Base-by-base conservation (phyloP, 1,139 yeast species). In the Hansenula sp. region DNA sequence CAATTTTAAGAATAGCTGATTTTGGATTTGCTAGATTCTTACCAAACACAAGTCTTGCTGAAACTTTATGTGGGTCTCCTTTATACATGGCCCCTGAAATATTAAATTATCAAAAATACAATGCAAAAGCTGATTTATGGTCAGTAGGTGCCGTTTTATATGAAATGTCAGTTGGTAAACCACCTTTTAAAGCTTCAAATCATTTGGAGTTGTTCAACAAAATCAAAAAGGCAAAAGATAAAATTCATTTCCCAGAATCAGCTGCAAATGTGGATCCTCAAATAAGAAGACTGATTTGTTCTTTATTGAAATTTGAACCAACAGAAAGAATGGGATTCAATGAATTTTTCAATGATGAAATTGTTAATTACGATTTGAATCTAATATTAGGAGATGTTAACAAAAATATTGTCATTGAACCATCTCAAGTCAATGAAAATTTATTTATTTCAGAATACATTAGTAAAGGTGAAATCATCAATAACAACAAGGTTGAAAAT, bases 11-110 rank as follows among this genome's bases (percentile, higher is more conserved):
- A 60, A 82, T 92, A 45, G 98, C 98, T 16, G 98, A 92, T 65
- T 92, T 92, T 64, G 98, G 98, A 1, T 94, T 92, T 67, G 98
- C 98, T 6, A 73, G 98, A 47, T 86, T 89, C 57, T 70, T 92
- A 50, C 97, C 97, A 10, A 81, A 86, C 36, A 85, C 96, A 1
- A 82, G 96, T 3, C 73, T 94, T 76, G 97, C 98, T 1, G 98
- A 92, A 61, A 92, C 98, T 3, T 69, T 92, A 48, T 92, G 98
- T 69, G 98, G 98, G 1, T 87, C 96, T 11, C 98, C 98, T 1
- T 67, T 92, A 36, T 92, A 94, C 62, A 92, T 92, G 98, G 98
- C 98, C 0, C 98, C 98, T 0, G 98, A 92, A 62, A 94, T 92
- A 38, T 71, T 92, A 53, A 73, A 95, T 47, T 89, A 88, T 59